Percentiles rank a stretch among this genome's conserved stretches.
Conservation (phyloP, 1,139 yeast species). For the Sporopachydermia cereana region DNA sequence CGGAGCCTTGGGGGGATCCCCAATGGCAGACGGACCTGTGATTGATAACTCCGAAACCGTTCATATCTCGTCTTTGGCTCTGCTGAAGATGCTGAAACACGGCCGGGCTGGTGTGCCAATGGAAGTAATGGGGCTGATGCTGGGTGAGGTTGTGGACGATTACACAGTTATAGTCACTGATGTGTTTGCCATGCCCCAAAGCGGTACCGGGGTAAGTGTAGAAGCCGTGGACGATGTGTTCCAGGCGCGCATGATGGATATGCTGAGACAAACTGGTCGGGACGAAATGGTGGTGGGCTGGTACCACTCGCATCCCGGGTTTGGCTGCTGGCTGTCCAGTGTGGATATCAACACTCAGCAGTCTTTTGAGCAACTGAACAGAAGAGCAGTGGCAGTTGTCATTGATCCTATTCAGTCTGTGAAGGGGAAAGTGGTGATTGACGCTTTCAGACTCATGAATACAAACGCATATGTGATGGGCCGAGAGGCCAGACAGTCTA, state of each 20-base stretch:
- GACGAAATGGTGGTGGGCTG: conserved; percentile 98
- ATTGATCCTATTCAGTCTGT: conserved; percentile 97
- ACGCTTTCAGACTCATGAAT: conserved; percentile 91
- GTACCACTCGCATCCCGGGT: conserved; percentile 99
- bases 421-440: conserved; percentile 96
- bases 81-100: conserved; percentile 92
- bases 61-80: conserved; percentile 88
- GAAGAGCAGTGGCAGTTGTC: conserved; percentile 94
- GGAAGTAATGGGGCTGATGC: conserved; percentile 99
- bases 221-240: conserved; percentile 99
- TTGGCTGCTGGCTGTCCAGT: conserved; percentile 97
- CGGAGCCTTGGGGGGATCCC: conserved; percentile 45
- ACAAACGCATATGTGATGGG: conserved; percentile 88
- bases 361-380: conserved; percentile 90
- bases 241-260: conserved; percentile 99
- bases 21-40: conserved; percentile 60
- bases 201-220: conserved; percentile 97
- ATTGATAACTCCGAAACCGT: conserved; percentile 95
- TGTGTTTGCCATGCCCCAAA: conserved; percentile 98
- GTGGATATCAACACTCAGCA: conserved; percentile 98
- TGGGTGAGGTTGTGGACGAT: conserved; percentile 96
- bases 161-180: conserved; percentile 95
- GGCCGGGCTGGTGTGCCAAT: conserved; percentile 99
- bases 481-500: conserved; percentile 95
- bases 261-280: conserved; percentile 96